These are phyloP conservation scores for Alisma plantagoaquatica DNA, from an alignment of 106 monocot genomes.

Conservation along the genomic window DNA sequence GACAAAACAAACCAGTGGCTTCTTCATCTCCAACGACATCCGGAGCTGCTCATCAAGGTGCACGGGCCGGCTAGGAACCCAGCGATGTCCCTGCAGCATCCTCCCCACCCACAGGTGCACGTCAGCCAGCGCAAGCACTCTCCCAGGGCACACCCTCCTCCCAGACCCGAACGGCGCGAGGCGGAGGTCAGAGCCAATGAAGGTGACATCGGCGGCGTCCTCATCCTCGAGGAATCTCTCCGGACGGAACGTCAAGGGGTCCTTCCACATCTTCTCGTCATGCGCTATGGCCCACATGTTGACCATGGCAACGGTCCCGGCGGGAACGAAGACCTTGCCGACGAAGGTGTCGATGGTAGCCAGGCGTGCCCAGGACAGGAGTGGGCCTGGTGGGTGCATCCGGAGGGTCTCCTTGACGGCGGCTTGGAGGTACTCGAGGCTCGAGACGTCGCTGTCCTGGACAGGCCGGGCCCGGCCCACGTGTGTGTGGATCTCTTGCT, in stretches of 20 bases:
- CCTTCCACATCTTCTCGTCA: conserved; percentile 37
- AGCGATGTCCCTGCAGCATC: conserved; percentile 26
- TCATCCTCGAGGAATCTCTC: conserved; percentile 38
- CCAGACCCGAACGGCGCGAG: conserved; percentile 62
- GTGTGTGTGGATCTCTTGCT: conserved; percentile 23
- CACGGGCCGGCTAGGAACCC: conserved; percentile 23
- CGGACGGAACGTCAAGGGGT: conserved; percentile 42
- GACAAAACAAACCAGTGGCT: conserved; percentile 33
- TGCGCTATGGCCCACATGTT: conserved; percentile 86
- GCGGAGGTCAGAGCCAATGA: conserved; percentile 44
- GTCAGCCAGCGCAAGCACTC: conserved; percentile 40
- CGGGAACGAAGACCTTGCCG: conserved; percentile 42
- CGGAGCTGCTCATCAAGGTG: conserved; percentile 27
- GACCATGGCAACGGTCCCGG: conserved; percentile 65
- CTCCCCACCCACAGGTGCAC: conserved; percentile 42
- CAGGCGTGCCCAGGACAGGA: conserved; percentile 66
- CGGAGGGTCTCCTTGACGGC: conserved; percentile 58
- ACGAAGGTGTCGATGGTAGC: conserved; percentile 35
- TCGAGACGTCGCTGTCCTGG: conserved; percentile 26
- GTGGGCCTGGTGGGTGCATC: conserved; percentile 68
- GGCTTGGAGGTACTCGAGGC: conserved; percentile 47
- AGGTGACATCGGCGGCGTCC: too few species aligned
- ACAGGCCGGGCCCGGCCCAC: conserved; percentile 28
- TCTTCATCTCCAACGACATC: conserved; percentile 57
- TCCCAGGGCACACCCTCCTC: conserved; percentile 47